A percentile compares a stretch with the other conserved stretches of the same genome.
phyloP scores from a whole-genome alignment of 2,329 filamentous ascomycete species.

The Stemphylium beticola region DNA sequence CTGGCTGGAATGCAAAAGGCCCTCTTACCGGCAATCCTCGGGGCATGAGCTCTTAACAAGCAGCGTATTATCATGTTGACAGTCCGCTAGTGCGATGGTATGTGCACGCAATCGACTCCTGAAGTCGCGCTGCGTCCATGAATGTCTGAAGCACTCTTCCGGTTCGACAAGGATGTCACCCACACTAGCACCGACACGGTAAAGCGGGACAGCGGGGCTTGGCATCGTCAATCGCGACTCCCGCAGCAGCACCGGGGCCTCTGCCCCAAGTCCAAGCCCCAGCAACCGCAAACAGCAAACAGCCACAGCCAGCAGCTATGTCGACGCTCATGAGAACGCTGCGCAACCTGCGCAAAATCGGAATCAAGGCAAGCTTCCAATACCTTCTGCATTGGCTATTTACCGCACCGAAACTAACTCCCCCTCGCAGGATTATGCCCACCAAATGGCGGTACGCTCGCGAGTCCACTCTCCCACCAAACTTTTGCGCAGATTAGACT shows the following conservation, averaged over 20 bases:
- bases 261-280: constrained; percentile 12
- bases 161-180: constrained; percentile 12
- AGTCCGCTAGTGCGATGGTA: no score
- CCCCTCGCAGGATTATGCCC: constrained; percentile 75
- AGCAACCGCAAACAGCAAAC: constrained; percentile 7
- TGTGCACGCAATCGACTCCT: constrained; percentile 14
- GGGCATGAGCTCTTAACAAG: constrained; percentile 32
- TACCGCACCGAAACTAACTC: constrained; percentile 37
- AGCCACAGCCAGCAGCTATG: constrained; percentile 65
- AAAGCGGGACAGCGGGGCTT: constrained; percentile 16
- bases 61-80: constrained; percentile 44
- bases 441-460: constrained; percentile 84
- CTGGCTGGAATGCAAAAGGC: constrained; percentile 23
- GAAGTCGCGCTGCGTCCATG: constrained; percentile 15
- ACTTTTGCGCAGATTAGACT: constrained; percentile 27
- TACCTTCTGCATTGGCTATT: not conserved
- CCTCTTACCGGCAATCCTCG: constrained; percentile 24
- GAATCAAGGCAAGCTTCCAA: constrained; percentile 72
- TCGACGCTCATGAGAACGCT: constrained; percentile 89
- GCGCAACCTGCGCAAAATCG: constrained; percentile 84
- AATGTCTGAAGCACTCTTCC: constrained; percentile 27
- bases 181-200: constrained; percentile 11
- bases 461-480: constrained; percentile 17
- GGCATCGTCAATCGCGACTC: constrained; percentile 31
- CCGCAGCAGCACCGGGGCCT: constrained; percentile 20